Base-by-base conservation (phyloP, 179 eudicot genomes). In the Amaranthus tricolor region DNA sequence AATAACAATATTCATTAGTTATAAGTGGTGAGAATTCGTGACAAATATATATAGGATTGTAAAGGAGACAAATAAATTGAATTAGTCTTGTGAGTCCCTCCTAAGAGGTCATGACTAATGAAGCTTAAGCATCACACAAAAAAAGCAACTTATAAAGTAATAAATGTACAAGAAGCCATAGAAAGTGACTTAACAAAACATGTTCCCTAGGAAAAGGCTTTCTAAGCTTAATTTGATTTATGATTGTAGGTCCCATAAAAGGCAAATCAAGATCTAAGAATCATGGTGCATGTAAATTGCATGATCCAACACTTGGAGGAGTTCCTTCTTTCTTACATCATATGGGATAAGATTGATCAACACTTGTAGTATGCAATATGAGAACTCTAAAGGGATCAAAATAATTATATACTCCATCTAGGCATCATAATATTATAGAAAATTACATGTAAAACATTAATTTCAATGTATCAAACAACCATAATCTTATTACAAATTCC, bases 151-250 rank as follows among this genome's bases (percentile, higher is more conserved):
- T 10, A 8, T 43, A 11, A 31, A 14, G 72, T 15, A 52, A 47
- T 24, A 68, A 52, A 50, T 59, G 51, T 20, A 51, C n/a, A 21
- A 24, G 57, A 57, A 44, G 58, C 31, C 47, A 1, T 31, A n/a
- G 59, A 68, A 51, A 76, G 65, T 44, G 74, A 52, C 47, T 49
- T 9, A 16, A 31, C 52, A 61, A 58, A 63, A 70, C 74, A 60
- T 40, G 57, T 40, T 69, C 74, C 78, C 59, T 68, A 53, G 8
- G 48, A 53, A 68, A 7, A 53, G 44, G 48, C 44, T 68, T 52
- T 66, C 54, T 31, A 31, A 31, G 40, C 40, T 47, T 2, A 68
- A 13, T 53, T 6, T 16, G 12, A 50, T 67, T 67, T 50, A 50
- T 20, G 69, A 47, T 44, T 15, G 72, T 68, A 57, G 66, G 66